Percentiles rank a stretch among this genome's conserved stretches.
Conservation (phyloP, 352 stramenopile genomes). For the Pythium apleroticum region DNA sequence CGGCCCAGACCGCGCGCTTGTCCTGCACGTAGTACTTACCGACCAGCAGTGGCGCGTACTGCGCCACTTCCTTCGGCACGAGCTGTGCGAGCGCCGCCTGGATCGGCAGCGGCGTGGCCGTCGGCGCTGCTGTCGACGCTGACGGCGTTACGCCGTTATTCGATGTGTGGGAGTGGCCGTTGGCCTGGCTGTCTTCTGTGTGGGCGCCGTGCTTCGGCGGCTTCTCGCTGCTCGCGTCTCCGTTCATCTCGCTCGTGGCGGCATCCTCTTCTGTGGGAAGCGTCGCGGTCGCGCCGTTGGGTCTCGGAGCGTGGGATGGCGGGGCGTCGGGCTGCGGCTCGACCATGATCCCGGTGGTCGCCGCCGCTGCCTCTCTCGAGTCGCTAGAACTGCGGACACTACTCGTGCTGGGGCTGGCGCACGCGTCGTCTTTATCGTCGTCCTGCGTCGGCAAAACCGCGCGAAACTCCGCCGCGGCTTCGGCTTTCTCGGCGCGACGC, state of each 20-base stretch:
- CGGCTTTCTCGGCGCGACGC: slow-evolving; percentile 18
- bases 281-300: background rate
- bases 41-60: slow-evolving; percentile 72
- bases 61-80: slow-evolving; percentile 55
- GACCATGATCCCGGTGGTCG: slow-evolving; percentile 16
- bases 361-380: slow-evolving; percentile 1
- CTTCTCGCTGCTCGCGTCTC: background rate
- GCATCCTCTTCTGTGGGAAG: background rate
- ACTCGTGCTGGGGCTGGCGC: slow-evolving; percentile 8
- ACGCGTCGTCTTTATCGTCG: slow-evolving; percentile 17
- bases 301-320: background rate
- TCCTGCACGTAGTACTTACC: slow-evolving; percentile 87
- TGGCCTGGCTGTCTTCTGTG: background rate
- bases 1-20: slow-evolving; percentile 75
- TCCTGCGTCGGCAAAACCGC: slow-evolving; percentile 21
- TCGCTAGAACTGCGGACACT: slow-evolving; percentile 1
- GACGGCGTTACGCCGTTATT: background rate
- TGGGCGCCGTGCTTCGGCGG: slow-evolving; percentile 2
- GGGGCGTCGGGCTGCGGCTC: slow-evolving; percentile 15
- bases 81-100: slow-evolving; percentile 26
- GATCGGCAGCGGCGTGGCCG: background rate
- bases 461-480: background rate
- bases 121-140: too few species aligned
- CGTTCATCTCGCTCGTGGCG: slow-evolving; percentile 1
- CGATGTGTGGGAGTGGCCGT: background rate